Evolutionary conservation across 805 yeast species (phyloP).

Genomic region (Cyberlindnera japonica): DNA sequence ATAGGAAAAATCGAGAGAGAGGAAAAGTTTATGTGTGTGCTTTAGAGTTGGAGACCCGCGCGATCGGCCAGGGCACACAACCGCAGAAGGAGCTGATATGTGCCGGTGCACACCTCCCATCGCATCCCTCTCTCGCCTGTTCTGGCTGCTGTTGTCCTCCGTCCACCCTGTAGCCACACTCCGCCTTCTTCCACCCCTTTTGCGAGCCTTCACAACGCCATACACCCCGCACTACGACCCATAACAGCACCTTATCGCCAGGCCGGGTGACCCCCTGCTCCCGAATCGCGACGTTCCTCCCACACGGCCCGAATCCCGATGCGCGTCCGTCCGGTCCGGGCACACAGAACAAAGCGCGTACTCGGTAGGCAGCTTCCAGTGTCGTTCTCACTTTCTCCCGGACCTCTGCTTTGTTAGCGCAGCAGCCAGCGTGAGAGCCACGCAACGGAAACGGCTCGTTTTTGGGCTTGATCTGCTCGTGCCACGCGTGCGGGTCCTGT

Average conservation of each 20-base stretch:
- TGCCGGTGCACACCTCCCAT: no score
- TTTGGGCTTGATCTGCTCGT: slow-evolving; percentile 5
- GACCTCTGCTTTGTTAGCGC: no score
- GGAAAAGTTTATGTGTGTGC: slow-evolving; percentile 3
- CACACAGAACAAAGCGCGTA: background rate
- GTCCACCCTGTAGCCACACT: no score
- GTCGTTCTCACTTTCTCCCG: background rate
- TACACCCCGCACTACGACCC: no score
- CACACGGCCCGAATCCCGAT: background rate
- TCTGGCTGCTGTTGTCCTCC: no score
- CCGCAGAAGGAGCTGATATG: no score
- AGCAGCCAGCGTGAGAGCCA: background rate
- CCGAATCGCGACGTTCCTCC: background rate
- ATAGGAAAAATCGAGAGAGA: slow-evolving; percentile 4
- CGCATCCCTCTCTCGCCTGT: no score
- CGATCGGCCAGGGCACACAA: background rate
- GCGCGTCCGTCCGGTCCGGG: background rate
- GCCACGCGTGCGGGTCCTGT: background rate
- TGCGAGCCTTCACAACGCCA: no score
- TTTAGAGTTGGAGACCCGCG: background rate
- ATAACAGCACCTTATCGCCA: background rate
- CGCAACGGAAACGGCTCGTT: background rate
- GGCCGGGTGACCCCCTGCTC: background rate
- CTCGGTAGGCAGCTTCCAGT: background rate
- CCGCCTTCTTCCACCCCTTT: no score